Evolutionary conservation across 1,139 yeast genomes (phyloP).

Genomic region (Yamadazyma kanchanaburiensis): DNA sequence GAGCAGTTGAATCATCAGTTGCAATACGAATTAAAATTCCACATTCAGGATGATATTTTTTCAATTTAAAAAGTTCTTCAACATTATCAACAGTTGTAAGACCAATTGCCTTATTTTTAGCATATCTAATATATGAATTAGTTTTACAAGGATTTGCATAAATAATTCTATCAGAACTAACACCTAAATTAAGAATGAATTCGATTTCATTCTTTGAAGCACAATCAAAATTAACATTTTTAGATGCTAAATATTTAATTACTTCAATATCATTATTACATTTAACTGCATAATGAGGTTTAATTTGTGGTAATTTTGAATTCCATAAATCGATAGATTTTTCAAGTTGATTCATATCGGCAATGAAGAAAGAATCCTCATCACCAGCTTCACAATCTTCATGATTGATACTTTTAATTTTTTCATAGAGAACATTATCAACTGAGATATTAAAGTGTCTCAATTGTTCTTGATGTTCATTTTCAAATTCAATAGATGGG

Average conservation of each 20-base stretch:
- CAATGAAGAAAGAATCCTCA: constrained; percentile 85
- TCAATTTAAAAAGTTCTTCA: constrained; percentile 77
- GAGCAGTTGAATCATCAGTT: constrained; percentile 88
- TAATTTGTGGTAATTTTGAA: constrained; percentile 62
- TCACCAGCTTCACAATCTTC: constrained; percentile 71
- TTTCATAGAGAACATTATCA: constrained; percentile 39
- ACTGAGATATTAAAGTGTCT: constrained; percentile 14
- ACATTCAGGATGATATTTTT: constrained; percentile 63
- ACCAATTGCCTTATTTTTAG: constrained; percentile 51
- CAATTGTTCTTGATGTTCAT: constrained; percentile 3
- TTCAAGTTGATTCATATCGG: constrained; percentile 73
- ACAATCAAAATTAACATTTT: constrained; percentile 87
- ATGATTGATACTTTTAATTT: constrained; percentile 47
- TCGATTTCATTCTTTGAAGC: constrained; percentile 88
- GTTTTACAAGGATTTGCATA: constrained; percentile 96
- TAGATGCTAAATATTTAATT: constrained; percentile 49
- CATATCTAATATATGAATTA: constrained; percentile 72
- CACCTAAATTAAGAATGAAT: constrained; percentile 58
- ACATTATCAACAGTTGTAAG: constrained; percentile 88
- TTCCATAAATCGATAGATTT: constrained; percentile 64
- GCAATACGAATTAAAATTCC: constrained; percentile 74
- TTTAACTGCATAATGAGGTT: constrained; percentile 90
- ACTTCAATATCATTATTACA: constrained; percentile 78
- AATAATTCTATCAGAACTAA: constrained; percentile 63
- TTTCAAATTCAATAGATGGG: constrained; percentile 19